Evolutionary conservation across 176 grass and related monocot species (phyloP), one percentile per base, ranked within the genome.

Genomic region (Eragrostis nindensis): DNA sequence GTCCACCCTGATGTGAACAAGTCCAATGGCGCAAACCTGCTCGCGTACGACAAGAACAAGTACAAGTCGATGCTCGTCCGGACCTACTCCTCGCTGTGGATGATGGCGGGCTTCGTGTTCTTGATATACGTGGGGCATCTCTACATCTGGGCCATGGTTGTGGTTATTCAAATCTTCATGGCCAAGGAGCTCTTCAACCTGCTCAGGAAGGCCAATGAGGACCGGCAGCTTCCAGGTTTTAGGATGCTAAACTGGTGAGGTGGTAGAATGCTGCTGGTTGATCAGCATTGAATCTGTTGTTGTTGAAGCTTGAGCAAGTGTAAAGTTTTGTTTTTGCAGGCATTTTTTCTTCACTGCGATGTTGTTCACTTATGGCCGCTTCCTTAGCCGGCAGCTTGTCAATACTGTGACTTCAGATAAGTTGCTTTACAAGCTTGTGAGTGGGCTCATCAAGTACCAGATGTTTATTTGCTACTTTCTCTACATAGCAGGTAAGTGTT

Each of bases 401-500:
- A 97, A 93, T 73, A 97, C 94, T 26, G 63, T 97, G 19, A 97
- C 90, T 68, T 89, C 94, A 64, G 94, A 97, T 78, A 93, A 90
- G 83, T 82, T 97, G 46, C 72, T 97, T 29, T 97, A 89, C 75
- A 85, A 91, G 78, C 83, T 97, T 50, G 94, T 97, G 60, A 89
- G 88, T 42, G 74, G 68, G 48, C 78, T 97, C 62, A 92, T 97
- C 80, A 97, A 97, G 77, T 97, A 97, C 73, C 94, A 97, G 68
- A 97, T 97, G 94, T 89, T 97, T 79, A 97, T 97, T 71, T 97
- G 94, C 61, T 97, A 97, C 79, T 97, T 97, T 67, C 83, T 97
- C n/a, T 97, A 97, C 83, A 97, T 97, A 84, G 90, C 94, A 84
- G 94, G 94, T 97, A 85, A 77, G 7, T 30, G 44, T 64, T 21